These are phyloP conservation scores for Colletotrichum echinochloae DNA, from an alignment of 2,329 filamentous ascomycete genomes.

Conservation along the genomic window DNA sequence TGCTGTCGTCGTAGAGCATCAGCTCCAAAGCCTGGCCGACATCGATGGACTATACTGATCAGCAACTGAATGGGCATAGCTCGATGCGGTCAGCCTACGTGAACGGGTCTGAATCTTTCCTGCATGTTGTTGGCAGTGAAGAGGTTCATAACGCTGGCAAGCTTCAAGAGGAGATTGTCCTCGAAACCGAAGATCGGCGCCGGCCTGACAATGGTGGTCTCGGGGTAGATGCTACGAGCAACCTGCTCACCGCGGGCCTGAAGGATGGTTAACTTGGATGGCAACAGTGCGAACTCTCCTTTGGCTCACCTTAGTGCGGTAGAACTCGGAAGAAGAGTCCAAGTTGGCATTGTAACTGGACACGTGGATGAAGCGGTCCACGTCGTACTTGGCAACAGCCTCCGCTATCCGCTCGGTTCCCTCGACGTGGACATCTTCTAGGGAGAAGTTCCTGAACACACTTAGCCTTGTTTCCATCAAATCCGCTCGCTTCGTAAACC, in stretches of 20 bases:
- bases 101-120: conserved; percentile 90
- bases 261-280: conserved; percentile 27
- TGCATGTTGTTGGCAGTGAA: conserved; percentile 94
- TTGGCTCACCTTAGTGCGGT: conserved; percentile 79
- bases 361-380: conserved; percentile 96
- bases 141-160: conserved; percentile 83
- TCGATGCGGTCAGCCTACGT: conserved; percentile 67
- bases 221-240: conserved; percentile 89
- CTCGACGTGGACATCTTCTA: conserved; percentile 93
- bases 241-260: conserved; percentile 84
- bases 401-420: conserved; percentile 92
- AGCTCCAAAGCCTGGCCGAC: conserved; percentile 88
- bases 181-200: conserved; percentile 96
- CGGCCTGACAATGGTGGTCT: conserved; percentile 95
- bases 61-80: conserved; percentile 4
- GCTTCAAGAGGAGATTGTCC: conserved; percentile 87
- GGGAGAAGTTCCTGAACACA: conserved; percentile 81
- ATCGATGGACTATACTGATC: conserved; percentile 77
- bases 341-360: conserved; percentile 92
- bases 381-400: conserved; percentile 96
- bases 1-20: conserved; percentile 92
- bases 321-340: conserved; percentile 88
- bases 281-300: neutral
- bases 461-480: conserved; percentile 47
- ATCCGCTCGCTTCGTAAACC: conserved; percentile 45